phyloP scores from a whole-genome alignment of 148 eudicot species.

The Polygonum maritimum region DNA sequence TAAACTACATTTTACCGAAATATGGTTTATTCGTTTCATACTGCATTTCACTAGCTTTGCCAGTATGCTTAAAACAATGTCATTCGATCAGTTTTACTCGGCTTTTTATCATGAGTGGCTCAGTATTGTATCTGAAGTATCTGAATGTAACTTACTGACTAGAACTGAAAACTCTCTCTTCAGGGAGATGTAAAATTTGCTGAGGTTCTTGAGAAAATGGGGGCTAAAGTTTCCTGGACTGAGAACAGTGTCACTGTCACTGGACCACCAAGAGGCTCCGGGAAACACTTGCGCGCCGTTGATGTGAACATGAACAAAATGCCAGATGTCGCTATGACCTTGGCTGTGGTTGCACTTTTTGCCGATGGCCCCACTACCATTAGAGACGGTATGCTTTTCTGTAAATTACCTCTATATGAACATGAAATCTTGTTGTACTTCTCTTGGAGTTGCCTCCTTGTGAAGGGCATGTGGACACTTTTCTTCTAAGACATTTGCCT shows the following conservation, averaged over 20 bases:
- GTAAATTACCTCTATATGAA: constrained; percentile 1
- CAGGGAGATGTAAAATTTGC: constrained; percentile 98
- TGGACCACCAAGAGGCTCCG: constrained; percentile 71
- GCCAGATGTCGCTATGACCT: constrained; percentile 99
- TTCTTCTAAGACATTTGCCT: not conserved
- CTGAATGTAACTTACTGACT: not conserved
- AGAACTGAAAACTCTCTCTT: constrained; percentile 5
- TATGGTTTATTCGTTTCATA: not conserved
- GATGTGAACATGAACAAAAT: constrained; percentile 99
- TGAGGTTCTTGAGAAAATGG: constrained; percentile 95
- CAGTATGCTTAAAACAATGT: not conserved
- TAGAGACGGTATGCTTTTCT: constrained; percentile 70
- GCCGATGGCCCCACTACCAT: constrained; percentile 96
- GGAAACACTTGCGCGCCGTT: constrained; percentile 63
- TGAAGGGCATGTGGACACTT: not conserved
- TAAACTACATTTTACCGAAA: not conserved
- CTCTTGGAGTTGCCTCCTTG: not conserved
- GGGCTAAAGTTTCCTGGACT: constrained; percentile 89
- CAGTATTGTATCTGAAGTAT: not conserved
- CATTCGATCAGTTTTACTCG: not conserved
- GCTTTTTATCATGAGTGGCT: not conserved
- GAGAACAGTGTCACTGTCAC: constrained; percentile 91
- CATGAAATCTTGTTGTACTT: not conserved
- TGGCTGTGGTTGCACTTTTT: constrained; percentile 89
- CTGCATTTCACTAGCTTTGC: not conserved